phyloP scores from a whole-genome alignment of 2,329 filamentous ascomycete genomes.

The Cephalotrichum gorgonifer region DNA sequence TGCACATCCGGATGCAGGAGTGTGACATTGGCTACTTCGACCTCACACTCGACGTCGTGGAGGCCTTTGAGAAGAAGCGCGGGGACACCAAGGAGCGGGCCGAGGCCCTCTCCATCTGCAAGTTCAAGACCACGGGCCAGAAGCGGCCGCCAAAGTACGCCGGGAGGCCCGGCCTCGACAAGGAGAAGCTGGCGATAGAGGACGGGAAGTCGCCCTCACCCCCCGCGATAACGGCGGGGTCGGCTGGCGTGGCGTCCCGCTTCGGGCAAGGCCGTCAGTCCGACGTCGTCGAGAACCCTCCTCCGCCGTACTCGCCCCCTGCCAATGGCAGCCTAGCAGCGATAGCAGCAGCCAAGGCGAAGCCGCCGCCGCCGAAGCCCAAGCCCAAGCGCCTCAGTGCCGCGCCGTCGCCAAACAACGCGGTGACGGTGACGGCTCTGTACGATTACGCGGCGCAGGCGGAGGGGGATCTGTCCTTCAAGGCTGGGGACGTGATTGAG shows the following conservation, averaged over 20 bases:
- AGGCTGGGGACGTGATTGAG: conserved; percentile 80
- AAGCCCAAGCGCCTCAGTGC: conserved; percentile 68
- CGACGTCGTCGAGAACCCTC: conserved; percentile 45
- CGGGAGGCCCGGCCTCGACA: neutral
- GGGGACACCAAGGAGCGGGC: conserved; percentile 76
- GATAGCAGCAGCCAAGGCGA: conserved; percentile 47
- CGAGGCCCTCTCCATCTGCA: conserved; percentile 77
- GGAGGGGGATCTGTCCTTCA: conserved; percentile 86
- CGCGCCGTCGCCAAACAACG: conserved; percentile 43
- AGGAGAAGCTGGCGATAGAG: conserved; percentile 36
- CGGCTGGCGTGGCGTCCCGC: conserved; percentile 13
- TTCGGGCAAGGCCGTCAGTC: conserved; percentile 22
- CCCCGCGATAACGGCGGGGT: conserved; percentile 40
- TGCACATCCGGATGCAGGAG: conserved; percentile 95
- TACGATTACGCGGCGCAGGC: conserved; percentile 97
- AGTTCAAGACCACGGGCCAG: conserved; percentile 81
- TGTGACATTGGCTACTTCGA: conserved; percentile 98
- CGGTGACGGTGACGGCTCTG: conserved; percentile 77
- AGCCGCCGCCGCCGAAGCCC: conserved; percentile 63
- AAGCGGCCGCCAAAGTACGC: conserved; percentile 49
- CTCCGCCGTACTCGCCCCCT: conserved; percentile 59
- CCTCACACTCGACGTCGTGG: conserved; percentile 79
- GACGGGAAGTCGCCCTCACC: conserved; percentile 35
- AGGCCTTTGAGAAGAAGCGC: conserved; percentile 80
- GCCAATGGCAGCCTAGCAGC: conserved; percentile 30